These are phyloP conservation scores for Diospyros kaki DNA, from an alignment of 148 eudicot species.

Conservation along the genomic window DNA sequence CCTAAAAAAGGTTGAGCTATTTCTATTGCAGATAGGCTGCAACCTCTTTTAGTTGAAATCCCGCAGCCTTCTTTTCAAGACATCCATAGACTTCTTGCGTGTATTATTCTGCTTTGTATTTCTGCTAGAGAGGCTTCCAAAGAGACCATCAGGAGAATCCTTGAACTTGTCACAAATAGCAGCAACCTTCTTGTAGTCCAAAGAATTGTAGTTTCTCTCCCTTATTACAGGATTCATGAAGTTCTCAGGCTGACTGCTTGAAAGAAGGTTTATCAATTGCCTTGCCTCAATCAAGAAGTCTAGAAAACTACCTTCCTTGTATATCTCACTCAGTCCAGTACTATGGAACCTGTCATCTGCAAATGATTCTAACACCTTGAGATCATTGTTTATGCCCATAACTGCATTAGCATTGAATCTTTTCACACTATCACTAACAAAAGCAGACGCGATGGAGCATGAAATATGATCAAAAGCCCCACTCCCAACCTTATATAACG, in stretches of 20 bases:
- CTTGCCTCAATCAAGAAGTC: constrained; percentile 72
- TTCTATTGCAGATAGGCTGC: constrained; percentile 23
- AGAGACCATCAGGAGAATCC: constrained; percentile 78
- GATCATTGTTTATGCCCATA: constrained; percentile 56
- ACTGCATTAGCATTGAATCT: constrained; percentile 86
- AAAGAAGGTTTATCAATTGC: constrained; percentile 73
- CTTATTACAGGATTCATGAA: constrained; percentile 94
- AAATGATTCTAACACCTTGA: constrained; percentile 69
- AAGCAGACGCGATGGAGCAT: constrained; percentile 59
- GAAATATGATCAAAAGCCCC: constrained; percentile 92
- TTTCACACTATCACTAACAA: constrained; percentile 75
- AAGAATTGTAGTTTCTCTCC: constrained; percentile 59
- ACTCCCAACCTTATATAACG: constrained; percentile 76
- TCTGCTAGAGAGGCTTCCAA: constrained; percentile 88
- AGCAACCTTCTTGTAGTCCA: constrained; percentile 82
- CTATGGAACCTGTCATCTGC: constrained; percentile 76
- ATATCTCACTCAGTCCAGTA: constrained; percentile 73
- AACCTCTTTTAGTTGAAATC: constrained; percentile 58
- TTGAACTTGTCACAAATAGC: constrained; percentile 83
- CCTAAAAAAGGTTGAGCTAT: neutral
- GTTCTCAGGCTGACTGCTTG: constrained; percentile 88
- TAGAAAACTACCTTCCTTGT: constrained; percentile 67
- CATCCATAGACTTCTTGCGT: constrained; percentile 77
- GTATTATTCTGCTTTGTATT: constrained; percentile 63
- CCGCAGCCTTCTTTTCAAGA: constrained; percentile 64